Conservation (phyloP, 495 filamentous ascomycete species). For the Elaphomyces granulatus region DNA sequence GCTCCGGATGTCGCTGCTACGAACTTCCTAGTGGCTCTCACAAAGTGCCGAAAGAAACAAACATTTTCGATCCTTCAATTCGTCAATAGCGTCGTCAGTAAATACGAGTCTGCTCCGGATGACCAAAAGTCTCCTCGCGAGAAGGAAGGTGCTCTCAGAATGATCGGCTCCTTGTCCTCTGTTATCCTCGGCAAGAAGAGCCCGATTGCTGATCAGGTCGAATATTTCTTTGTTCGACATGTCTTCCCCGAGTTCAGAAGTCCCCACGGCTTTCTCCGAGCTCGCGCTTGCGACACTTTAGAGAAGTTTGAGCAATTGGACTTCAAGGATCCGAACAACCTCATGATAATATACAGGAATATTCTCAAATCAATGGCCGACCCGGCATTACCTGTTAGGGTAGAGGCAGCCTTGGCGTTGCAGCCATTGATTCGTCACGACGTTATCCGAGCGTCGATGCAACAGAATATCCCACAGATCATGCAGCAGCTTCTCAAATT, state of each 20-base stretch:
- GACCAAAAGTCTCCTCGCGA: slow-evolving; percentile 81
- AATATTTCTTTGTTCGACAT: slow-evolving; percentile 95
- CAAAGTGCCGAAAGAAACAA: slow-evolving; percentile 88
- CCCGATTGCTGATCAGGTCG: slow-evolving; percentile 94
- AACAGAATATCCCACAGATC: slow-evolving; percentile 96
- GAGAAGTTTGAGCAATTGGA: slow-evolving; percentile 96
- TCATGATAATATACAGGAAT: slow-evolving; percentile 89
- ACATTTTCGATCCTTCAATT: slow-evolving; percentile 88
- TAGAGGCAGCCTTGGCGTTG: slow-evolving; percentile 85
- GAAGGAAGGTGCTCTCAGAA: slow-evolving; percentile 90
- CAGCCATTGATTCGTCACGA: slow-evolving; percentile 95
- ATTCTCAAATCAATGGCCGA: slow-evolving; percentile 97
- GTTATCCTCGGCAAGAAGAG: slow-evolving; percentile 97
- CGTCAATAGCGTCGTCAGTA: slow-evolving; percentile 83
- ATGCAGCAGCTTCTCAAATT: slow-evolving; percentile 97
- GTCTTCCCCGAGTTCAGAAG: slow-evolving; percentile 97
- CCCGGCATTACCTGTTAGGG: slow-evolving; percentile 74
- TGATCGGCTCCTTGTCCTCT: slow-evolving; percentile 90
- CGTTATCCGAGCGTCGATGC: slow-evolving; percentile 83
- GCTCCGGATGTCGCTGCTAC: slow-evolving; percentile 92
- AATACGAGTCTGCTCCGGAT: slow-evolving; percentile 69
- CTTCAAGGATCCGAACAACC: slow-evolving; percentile 88
- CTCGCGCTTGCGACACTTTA: slow-evolving; percentile 88
- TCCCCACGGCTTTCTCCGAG: slow-evolving; percentile 82
- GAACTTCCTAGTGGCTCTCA: slow-evolving; percentile 88